These are phyloP conservation scores for Cruciata laevipes DNA, from an alignment of 257 asterid species.

Conservation along the genomic window DNA sequence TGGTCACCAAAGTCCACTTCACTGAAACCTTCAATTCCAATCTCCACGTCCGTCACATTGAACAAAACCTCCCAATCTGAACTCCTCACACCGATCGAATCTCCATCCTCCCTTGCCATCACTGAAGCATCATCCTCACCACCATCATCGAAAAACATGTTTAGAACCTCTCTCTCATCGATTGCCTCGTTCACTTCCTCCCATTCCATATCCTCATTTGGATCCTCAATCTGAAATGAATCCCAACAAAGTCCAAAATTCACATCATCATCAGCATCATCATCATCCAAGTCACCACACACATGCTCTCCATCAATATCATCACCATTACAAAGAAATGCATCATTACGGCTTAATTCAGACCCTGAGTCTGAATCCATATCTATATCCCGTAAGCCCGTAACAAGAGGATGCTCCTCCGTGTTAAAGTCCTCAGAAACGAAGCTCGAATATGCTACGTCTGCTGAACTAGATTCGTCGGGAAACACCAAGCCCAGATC, in stretches of 20 bases:
- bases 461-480: slow-evolving; percentile 9
- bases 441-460: slow-evolving; percentile 15
- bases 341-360: slow-evolving; percentile 16
- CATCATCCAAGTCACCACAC: not conserved
- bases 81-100: slow-evolving; percentile 14
- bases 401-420: slow-evolving; percentile 11
- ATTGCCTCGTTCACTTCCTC: slow-evolving; percentile 29
- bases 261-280: slow-evolving; percentile 17
- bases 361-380: slow-evolving; percentile 23
- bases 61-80: slow-evolving; percentile 40
- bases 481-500: slow-evolving; percentile 26
- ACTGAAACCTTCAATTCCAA: slow-evolving; percentile 17
- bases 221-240: slow-evolving; percentile 32
- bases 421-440: slow-evolving; percentile 20
- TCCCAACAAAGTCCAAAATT: slow-evolving; percentile 27
- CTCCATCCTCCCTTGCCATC: slow-evolving; percentile 18
- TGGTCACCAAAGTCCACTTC: slow-evolving; percentile 15
- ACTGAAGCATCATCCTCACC: slow-evolving; percentile 11
- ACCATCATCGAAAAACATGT: slow-evolving; percentile 1
- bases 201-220: slow-evolving; percentile 33
- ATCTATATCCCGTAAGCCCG: slow-evolving; percentile 26
- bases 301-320: slow-evolving; percentile 13
- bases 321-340: slow-evolving; percentile 13
- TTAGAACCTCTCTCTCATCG: slow-evolving; percentile 31
- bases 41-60: slow-evolving; percentile 21